Evolutionary conservation across 345 rosid species (phyloP).

Genomic region (Salix purpurea): DNA sequence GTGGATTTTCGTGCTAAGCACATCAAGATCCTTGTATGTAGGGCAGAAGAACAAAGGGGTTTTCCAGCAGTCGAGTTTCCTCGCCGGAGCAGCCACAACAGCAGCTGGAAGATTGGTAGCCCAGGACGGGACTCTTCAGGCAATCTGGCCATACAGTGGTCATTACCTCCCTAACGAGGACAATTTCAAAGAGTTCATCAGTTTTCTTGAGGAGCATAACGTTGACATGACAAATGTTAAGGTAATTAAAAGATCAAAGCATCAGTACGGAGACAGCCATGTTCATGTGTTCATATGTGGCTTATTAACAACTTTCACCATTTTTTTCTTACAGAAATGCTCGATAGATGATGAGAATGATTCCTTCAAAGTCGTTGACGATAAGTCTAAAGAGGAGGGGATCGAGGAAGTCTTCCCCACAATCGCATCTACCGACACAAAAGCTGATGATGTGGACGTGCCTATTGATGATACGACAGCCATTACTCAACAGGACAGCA

Average conservation of each 20-base stretch:
- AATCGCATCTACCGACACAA: not conserved
- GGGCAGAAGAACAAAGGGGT: conserved; percentile 27
- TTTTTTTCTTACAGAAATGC: conserved; percentile 12
- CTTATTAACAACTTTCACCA: not conserved
- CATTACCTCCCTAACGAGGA: conserved; percentile 29
- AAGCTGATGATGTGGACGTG: not conserved
- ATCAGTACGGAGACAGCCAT: not conserved
- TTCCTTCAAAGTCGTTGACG: conserved; percentile 17
- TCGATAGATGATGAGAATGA: conserved; percentile 18
- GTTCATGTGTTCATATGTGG: not conserved
- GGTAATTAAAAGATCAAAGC: conserved; percentile 4
- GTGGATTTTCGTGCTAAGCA: conserved; percentile 69
- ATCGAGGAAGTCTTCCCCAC: not conserved
- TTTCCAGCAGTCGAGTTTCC: conserved; percentile 46
- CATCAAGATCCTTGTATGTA: conserved; percentile 41
- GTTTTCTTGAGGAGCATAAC: conserved; percentile 21
- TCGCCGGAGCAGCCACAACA: conserved; percentile 30
- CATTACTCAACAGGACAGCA: not conserved
- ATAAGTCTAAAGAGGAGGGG: conserved; percentile 16
- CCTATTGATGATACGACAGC: not conserved
- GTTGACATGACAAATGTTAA: conserved; percentile 23
- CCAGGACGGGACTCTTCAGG: conserved; percentile 22
- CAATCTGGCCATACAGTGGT: conserved; percentile 30
- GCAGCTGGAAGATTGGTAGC: conserved; percentile 32
- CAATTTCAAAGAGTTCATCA: conserved; percentile 26